Conservation (phyloP, 768 basidiomycete genomes). For the Crepidotus variabilis region DNA sequence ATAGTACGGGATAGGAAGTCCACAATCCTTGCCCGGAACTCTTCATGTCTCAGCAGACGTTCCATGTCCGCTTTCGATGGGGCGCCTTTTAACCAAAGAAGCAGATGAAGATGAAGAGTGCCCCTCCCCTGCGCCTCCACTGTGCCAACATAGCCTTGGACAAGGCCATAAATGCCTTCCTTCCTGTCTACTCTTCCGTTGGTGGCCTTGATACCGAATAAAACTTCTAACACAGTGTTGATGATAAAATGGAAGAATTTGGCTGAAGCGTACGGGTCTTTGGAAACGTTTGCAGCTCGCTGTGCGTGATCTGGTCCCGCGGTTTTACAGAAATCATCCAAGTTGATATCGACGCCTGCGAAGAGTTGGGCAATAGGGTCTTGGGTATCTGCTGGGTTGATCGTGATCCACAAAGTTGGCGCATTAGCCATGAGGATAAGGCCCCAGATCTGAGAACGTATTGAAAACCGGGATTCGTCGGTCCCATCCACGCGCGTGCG, state of each 20-base stretch:
- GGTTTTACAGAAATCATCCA: slow-evolving; percentile 29
- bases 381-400: slow-evolving; percentile 36
- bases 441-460: neutral
- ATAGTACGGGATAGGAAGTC: slow-evolving; percentile 29
- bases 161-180: slow-evolving; percentile 9
- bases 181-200: neutral
- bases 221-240: slow-evolving; percentile 19
- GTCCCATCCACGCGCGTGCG: slow-evolving; percentile 24
- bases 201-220: slow-evolving; percentile 28
- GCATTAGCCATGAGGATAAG: slow-evolving; percentile 8
- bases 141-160: slow-evolving; percentile 12
- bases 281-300: slow-evolving; percentile 1
- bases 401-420: slow-evolving; percentile 38
- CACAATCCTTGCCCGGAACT: slow-evolving; percentile 24
- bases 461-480: neutral
- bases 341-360: slow-evolving; percentile 36
- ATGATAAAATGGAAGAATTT: slow-evolving; percentile 19
- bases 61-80: slow-evolving; percentile 21
- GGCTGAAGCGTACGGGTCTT: slow-evolving; percentile 1
- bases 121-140: slow-evolving; percentile 32
- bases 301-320: slow-evolving; percentile 2
- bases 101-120: slow-evolving; percentile 34
- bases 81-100: slow-evolving; percentile 31
- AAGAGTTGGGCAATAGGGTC: slow-evolving; percentile 43
- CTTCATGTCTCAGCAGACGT: slow-evolving; percentile 15